Conservation (phyloP, 2,329 filamentous ascomycete species). For the Botrytis pseudocinerea region DNA sequence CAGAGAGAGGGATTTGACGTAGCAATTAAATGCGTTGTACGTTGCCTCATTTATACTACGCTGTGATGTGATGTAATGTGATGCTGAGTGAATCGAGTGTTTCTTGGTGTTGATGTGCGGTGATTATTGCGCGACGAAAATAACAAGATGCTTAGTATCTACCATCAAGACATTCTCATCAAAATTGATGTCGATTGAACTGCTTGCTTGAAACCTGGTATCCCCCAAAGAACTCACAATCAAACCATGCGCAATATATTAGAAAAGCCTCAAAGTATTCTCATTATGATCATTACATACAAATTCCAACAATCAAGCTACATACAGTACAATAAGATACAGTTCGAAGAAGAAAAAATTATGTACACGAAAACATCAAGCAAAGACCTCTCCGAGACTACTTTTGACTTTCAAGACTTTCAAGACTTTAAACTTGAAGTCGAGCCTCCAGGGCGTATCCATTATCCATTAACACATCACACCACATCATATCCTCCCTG, state of each 20-base stretch:
- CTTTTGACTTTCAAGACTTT: not conserved
- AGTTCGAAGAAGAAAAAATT: not conserved
- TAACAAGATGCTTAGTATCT: not conserved
- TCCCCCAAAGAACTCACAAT: not conserved
- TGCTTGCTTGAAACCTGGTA: not conserved
- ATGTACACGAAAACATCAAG: not conserved
- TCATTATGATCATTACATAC: not conserved
- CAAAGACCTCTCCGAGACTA: not conserved
- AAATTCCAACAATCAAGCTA: not conserved
- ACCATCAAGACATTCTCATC: not conserved
- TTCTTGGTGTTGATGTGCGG: not conserved
- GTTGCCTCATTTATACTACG: not conserved
- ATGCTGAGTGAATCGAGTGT: not conserved
- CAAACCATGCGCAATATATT: not conserved
- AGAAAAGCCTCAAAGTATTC: not conserved
- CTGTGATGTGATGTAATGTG: not conserved
- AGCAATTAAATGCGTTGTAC: slow-evolving; percentile 4
- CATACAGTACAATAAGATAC: not conserved
- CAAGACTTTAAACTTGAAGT: not conserved
- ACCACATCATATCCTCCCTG: not conserved
- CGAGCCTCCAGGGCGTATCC: not conserved
- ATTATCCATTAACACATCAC: not conserved
- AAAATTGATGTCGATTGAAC: not conserved
- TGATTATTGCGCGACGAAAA: not conserved
- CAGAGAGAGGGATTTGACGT: slow-evolving; percentile 2